Conservation (phyloP, 2,329 filamentous ascomycete genomes). For the Penicillium rolfsii region DNA sequence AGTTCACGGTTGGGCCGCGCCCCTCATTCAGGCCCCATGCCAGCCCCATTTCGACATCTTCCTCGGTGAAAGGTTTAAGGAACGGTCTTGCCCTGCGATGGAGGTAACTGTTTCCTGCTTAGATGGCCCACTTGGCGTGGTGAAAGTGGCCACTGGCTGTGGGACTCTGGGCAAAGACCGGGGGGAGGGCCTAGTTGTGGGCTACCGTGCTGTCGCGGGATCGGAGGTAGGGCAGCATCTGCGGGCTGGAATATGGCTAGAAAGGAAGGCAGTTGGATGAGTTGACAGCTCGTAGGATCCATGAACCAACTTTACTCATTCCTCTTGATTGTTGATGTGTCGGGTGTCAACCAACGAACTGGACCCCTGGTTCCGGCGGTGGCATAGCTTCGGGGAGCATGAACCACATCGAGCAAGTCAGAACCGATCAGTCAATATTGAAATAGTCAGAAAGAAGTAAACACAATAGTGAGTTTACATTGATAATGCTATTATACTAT, state of each 20-base stretch:
- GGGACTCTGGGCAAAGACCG: slow-evolving; percentile 7
- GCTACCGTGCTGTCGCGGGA: slow-evolving; percentile 6
- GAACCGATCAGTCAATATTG: not conserved
- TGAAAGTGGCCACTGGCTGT: slow-evolving; percentile 15
- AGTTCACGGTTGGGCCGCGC: slow-evolving; percentile 4
- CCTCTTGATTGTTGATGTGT: not conserved
- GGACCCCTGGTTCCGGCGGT: not conserved
- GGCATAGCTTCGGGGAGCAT: slow-evolving; percentile 1
- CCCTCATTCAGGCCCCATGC: not conserved
- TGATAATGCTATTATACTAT: not conserved
- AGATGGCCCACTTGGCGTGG: slow-evolving; percentile 9
- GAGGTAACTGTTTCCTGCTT: not conserved
- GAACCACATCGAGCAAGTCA: slow-evolving; percentile 2
- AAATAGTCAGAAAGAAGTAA: not conserved
- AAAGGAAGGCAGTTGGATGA: not conserved
- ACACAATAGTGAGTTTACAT: not conserved
- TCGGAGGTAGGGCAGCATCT: slow-evolving; percentile 12
- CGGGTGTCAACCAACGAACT: not conserved
- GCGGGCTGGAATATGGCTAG: not conserved
- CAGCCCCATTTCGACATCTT: not conserved
- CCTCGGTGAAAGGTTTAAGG: slow-evolving; percentile 9
- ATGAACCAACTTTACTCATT: too few relatives aligned
- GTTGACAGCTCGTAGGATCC: not conserved
- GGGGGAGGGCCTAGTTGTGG: not conserved
- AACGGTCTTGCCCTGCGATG: not conserved